These are phyloP conservation scores for Sporothrix inflata DNA, from an alignment of 2,329 filamentous ascomycete species.

Conservation along the genomic window DNA sequence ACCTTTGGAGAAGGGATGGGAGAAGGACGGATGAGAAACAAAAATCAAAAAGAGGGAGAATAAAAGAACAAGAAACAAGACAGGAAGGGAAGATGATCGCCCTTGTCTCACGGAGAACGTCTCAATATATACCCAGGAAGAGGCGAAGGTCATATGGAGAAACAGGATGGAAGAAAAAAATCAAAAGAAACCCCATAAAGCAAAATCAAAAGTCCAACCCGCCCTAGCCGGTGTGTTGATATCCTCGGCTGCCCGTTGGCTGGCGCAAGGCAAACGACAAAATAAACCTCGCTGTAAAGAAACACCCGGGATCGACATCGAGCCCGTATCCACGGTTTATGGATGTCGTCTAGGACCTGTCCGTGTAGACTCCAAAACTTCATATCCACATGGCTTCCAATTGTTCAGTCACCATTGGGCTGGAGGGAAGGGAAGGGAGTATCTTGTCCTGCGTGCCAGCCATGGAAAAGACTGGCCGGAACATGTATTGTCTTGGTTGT, in stretches of 20 bases:
- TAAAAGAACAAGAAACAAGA: not conserved
- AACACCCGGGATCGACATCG: not conserved
- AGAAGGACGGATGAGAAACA: not conserved
- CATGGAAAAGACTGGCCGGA: not conserved
- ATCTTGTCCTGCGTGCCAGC: not conserved
- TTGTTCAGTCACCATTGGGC: not conserved
- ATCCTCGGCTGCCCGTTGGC: constrained; percentile 24
- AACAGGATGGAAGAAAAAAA: not conserved
- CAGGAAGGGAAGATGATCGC: not conserved
- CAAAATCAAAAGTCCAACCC: not conserved
- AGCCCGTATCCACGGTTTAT: not conserved
- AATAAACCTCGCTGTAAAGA: not conserved
- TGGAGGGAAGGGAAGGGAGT: not conserved
- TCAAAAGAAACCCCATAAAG: not conserved
- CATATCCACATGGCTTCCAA: constrained; percentile 3
- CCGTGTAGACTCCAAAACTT: too few species aligned
- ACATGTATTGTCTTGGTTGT: not conserved
- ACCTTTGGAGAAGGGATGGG: not conserved
- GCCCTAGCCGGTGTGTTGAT: constrained; percentile 8
- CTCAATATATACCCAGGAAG: constrained; percentile 1
- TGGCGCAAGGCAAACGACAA: not conserved
- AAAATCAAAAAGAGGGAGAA: not conserved
- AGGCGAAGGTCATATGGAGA: not conserved
- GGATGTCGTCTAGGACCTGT: too few species aligned
- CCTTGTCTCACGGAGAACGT: not conserved